Percentiles rank a stretch among this genome's conserved stretches.
Conservation (phyloP, 2,329 filamentous ascomycete genomes). For the Corynespora cassiicola region DNA sequence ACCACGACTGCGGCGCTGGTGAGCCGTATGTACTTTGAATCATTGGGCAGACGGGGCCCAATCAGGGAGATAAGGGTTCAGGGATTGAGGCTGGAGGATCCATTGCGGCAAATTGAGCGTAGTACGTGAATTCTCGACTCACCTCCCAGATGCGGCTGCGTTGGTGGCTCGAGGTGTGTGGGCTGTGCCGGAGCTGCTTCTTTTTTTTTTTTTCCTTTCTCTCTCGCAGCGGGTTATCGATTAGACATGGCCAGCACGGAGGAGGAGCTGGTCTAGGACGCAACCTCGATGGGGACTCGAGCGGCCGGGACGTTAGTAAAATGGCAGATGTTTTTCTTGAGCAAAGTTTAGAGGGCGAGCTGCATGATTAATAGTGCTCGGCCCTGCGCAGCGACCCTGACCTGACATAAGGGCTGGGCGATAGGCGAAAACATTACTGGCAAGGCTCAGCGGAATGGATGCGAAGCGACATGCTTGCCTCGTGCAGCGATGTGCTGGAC, state of each 20-base stretch:
- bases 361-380: constrained; percentile 34
- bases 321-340: constrained; percentile 8
- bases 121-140: constrained; percentile 19
- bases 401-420: constrained; percentile 24
- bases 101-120: constrained; percentile 21
- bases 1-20: constrained; percentile 36
- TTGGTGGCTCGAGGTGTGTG: constrained; percentile 26
- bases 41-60: constrained; percentile 19
- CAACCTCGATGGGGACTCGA: constrained; percentile 1
- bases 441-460: constrained; percentile 31
- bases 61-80: constrained; percentile 22
- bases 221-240: constrained; percentile 27
- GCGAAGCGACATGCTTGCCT: constrained; percentile 33
- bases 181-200: constrained; percentile 3
- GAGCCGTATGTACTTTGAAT: constrained; percentile 27
- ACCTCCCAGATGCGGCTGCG: constrained; percentile 27
- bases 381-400: constrained; percentile 21
- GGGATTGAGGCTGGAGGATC: constrained; percentile 17
- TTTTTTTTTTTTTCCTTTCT: constrained; percentile 1
- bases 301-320: constrained; percentile 1
- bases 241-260: constrained; percentile 14
- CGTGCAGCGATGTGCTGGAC: constrained; percentile 32
- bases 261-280: neutral
- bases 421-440: constrained; percentile 24
- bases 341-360: constrained; percentile 20